Evolutionary conservation across 1,284 basidiomycete species (phyloP).

Genomic region (Thecaphora thlaspeos): DNA sequence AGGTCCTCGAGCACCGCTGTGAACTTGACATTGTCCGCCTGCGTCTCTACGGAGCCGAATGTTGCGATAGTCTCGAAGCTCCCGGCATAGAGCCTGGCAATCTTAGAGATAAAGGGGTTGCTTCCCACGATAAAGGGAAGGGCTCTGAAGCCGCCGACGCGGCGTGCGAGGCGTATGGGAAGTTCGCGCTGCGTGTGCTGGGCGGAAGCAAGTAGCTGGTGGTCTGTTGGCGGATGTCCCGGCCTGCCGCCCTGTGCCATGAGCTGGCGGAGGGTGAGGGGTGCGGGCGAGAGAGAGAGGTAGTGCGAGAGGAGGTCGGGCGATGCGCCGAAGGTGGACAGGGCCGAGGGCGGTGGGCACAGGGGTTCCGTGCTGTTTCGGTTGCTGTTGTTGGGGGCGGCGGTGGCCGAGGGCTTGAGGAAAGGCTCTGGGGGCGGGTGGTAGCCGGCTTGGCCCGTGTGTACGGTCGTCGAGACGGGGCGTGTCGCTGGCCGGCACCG

Average conservation of each 20-base stretch:
- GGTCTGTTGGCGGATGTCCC: constrained; percentile 32
- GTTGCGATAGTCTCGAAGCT: constrained; percentile 74
- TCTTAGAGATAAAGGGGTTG: constrained; percentile 79
- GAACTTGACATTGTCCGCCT: constrained; percentile 72
- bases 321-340: constrained; percentile 49
- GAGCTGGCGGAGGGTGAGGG: constrained; percentile 47
- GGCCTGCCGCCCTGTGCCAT: constrained; percentile 47
- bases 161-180: constrained; percentile 53
- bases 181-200: constrained; percentile 51
- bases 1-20: constrained; percentile 69
- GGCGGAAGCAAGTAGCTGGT: constrained; percentile 49
- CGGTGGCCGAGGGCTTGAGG: too few relatives aligned
- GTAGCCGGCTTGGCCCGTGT: constrained; percentile 20
- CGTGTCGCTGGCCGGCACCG: constrained; percentile 4
- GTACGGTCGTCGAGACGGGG: constrained; percentile 8
- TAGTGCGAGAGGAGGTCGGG: constrained; percentile 43
- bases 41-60: constrained; percentile 66
- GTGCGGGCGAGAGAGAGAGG: constrained; percentile 43
- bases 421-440: constrained; percentile 37
- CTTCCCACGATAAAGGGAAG: constrained; percentile 73
- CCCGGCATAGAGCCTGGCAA: constrained; percentile 71
- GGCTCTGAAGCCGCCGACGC: constrained; percentile 52
- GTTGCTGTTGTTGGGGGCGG: too few relatives aligned
- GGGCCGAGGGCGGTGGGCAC: constrained; percentile 21
- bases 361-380: constrained; percentile 5